Base-by-base conservation (phyloP, 768 basidiomycete genomes). In the Pleurotus tuber-regium region DNA sequence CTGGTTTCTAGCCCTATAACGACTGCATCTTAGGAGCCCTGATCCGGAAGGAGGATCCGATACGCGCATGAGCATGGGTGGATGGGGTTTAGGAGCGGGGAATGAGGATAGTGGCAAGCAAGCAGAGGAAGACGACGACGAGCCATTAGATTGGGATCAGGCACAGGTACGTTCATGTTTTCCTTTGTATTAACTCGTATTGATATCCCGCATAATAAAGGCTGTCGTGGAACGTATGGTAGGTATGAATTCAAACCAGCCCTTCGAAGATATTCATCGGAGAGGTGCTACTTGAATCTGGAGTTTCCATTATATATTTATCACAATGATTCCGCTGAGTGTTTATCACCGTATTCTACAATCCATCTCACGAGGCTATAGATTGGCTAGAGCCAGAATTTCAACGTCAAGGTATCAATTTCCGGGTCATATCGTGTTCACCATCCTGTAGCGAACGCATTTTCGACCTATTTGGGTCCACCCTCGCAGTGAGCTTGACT, bases 51-150 rank as follows among this genome's bases (percentile, higher is more conserved):
- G 61, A 10, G 57, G 67, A 9, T 61, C 65, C 35, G n/a, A n/a
- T n/a, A 52, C 68, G 4, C 69, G 77, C 31, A 76, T 74, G 12
- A 83, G 79, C 54, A 71, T 77, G n/a, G 84, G 86, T 10, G 87
- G 87, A 11, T 90, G 87, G 87, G 88, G 86, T 2, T 69, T 89
- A 2, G 88, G 85, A 5, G 77, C 71, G 4, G 80, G 81, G 23
- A 73, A 80, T 53, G 79, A 80, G 49, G 82, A 80, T 43, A 62
- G 58, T 18, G 65, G 57, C 12, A 79, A 71, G 59, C 67, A 70
- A 18, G 69, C 66, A 18, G 80, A 79, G 16, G 83, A 78, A 2
- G 84, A 85, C 4, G 85, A 86, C 29, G 84, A 86, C 19, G 83
- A 82, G 43, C 62, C 70, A 8, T 63, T 81, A 59, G 82, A 86